Conservation (phyloP, 768 basidiomycete genomes). For the Clitopilus passeckerianus region DNA sequence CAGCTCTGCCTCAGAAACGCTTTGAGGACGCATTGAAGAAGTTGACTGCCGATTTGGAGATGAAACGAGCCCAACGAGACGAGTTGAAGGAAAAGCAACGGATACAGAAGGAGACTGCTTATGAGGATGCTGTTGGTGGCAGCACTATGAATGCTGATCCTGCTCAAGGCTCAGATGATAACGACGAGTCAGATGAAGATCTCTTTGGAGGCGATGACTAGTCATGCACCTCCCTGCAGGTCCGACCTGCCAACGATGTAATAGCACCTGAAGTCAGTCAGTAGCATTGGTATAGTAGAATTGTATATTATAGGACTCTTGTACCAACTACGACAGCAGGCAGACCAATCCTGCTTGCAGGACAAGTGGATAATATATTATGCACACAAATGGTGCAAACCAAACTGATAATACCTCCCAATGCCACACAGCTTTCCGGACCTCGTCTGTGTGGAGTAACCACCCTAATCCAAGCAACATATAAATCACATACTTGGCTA, state of each 20-base stretch:
- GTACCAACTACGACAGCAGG: constrained; percentile 19
- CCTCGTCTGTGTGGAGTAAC: constrained; percentile 42
- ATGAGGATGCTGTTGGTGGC: constrained; percentile 33
- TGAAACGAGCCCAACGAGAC: constrained; percentile 76
- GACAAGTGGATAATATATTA: constrained; percentile 73
- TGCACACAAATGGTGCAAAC: constrained; percentile 78
- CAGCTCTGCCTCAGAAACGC: constrained; percentile 56
- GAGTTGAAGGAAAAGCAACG: constrained; percentile 75
- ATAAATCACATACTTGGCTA: constrained; percentile 33
- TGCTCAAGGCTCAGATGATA: constrained; percentile 24
- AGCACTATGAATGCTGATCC: constrained; percentile 22
- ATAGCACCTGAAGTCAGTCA: too few species aligned
- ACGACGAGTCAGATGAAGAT: constrained; percentile 24
- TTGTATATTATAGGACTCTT: too few species aligned
- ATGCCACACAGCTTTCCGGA: constrained; percentile 55
- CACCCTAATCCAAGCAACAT: constrained; percentile 50
- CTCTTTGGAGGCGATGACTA: constrained; percentile 48
- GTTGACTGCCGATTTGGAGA: constrained; percentile 78
- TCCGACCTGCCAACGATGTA: constrained; percentile 7
- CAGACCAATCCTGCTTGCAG: constrained; percentile 65
- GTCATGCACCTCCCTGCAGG: constrained; percentile 29
- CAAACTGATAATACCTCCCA: constrained; percentile 80
- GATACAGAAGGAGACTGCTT: constrained; percentile 63
- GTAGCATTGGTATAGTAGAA: too few species aligned
- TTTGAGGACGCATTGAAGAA: constrained; percentile 93